Conservation (phyloP, 1,139 yeast species). For the Barnettozyma hawaiiensis region DNA sequence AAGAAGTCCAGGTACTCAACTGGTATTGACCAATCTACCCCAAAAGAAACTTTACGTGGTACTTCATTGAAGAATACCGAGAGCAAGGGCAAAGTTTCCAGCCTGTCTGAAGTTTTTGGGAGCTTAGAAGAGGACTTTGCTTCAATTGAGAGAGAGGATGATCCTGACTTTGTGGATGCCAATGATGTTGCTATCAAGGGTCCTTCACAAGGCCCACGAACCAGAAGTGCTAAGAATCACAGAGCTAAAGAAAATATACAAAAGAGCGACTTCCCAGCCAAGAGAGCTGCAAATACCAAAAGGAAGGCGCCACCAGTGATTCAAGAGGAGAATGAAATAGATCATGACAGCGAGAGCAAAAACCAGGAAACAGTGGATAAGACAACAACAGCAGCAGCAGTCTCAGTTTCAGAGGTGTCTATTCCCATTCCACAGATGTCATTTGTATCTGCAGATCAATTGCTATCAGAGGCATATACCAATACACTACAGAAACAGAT, state of each 20-base stretch:
- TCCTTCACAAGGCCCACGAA: not conserved
- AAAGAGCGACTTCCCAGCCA: not conserved
- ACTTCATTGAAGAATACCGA: not conserved
- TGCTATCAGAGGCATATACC: conserved; percentile 28
- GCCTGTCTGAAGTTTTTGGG: conserved; percentile 3
- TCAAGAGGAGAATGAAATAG: not conserved
- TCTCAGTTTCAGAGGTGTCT: not conserved
- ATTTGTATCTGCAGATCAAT: conserved; percentile 5
- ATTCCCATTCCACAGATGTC: not conserved
- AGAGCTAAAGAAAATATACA: not conserved
- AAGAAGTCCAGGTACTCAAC: not conserved
- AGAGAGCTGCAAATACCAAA: not conserved
- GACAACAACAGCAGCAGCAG: not conserved
- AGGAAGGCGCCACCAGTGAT: not conserved
- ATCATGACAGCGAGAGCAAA: not conserved
- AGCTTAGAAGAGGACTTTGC: not conserved
- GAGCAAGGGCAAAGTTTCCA: not conserved
- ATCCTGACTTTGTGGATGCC: not conserved
- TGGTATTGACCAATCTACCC: not conserved
- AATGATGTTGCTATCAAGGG: not conserved
- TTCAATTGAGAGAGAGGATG: conserved; percentile 1
- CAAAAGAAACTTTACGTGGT: not conserved
- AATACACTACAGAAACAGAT: conserved; percentile 32
- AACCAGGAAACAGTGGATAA: not conserved
- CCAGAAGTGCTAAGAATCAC: not conserved